Evolutionary conservation across 2,329 filamentous ascomycete species (phyloP).

Genomic region (Tolypocladium tropicale): DNA sequence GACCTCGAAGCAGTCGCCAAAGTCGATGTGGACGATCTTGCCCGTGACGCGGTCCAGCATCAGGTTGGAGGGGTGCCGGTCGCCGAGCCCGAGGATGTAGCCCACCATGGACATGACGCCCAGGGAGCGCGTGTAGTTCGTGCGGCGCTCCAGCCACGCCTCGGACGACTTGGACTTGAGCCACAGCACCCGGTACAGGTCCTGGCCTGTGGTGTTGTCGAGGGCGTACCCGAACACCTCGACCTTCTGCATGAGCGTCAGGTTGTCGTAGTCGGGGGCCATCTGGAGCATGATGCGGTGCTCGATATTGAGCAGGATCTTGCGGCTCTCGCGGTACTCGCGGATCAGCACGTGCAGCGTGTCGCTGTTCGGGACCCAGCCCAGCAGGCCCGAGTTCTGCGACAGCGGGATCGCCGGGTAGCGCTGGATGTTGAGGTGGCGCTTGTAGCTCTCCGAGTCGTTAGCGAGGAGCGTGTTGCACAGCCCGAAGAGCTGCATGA

Average conservation of each 20-base stretch:
- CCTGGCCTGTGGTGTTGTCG: conserved; percentile 97
- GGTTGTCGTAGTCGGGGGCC: conserved; percentile 97
- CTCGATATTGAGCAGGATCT: conserved; percentile 97
- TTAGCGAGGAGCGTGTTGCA: conserved; percentile 92
- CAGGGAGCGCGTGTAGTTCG: conserved; percentile 95
- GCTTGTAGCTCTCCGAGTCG: conserved; percentile 93
- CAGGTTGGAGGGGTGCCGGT: conserved; percentile 94
- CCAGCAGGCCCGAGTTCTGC: conserved; percentile 87
- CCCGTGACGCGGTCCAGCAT: conserved; percentile 95
- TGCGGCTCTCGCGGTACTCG: conserved; percentile 92
- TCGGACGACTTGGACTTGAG: conserved; percentile 98
- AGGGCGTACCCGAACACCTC: conserved; percentile 98
- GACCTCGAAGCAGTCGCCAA: conserved; percentile 98
- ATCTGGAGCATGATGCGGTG: conserved; percentile 99
- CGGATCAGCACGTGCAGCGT: conserved; percentile 93
- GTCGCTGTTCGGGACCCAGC: conserved; percentile 96
- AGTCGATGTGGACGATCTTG: conserved; percentile 98
- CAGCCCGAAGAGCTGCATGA: conserved; percentile 98
- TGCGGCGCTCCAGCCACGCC: conserved; percentile 91
- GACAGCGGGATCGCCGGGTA: conserved; percentile 96
- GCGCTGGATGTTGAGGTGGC: conserved; percentile 90
- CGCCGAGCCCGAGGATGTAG: conserved; percentile 92
- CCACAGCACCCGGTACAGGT: conserved; percentile 96
- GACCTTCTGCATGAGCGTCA: conserved; percentile 99
- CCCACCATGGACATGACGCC: conserved; percentile 99